These are phyloP conservation scores for Sclerotinia trifoliorum DNA, from an alignment of 2,329 filamentous ascomycete genomes.

Conservation along the genomic window DNA sequence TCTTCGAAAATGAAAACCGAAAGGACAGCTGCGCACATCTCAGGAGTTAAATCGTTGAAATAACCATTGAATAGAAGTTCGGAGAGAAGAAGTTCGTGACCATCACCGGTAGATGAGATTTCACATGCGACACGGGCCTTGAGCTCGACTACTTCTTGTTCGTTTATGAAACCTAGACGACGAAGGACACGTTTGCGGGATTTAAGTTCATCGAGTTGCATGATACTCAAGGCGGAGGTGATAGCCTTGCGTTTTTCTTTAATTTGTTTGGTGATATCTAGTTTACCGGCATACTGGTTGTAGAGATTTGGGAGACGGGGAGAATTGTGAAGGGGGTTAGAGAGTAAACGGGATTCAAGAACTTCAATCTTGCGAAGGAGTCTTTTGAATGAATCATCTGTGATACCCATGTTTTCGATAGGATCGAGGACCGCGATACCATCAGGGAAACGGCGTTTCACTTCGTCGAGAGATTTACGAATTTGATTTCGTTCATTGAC, in stretches of 20 bases:
- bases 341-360: slow-evolving; percentile 81
- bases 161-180: slow-evolving; percentile 92
- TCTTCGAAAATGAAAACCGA: slow-evolving; percentile 98
- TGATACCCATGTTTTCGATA: slow-evolving; percentile 94
- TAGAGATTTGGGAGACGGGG: slow-evolving; percentile 81
- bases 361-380: slow-evolving; percentile 95
- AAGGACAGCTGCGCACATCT: slow-evolving; percentile 80
- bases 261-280: slow-evolving; percentile 72
- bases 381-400: slow-evolving; percentile 89
- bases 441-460: slow-evolving; percentile 85
- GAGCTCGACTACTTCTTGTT: slow-evolving; percentile 90
- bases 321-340: slow-evolving; percentile 89
- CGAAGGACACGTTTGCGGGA: slow-evolving; percentile 92
- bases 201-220: slow-evolving; percentile 94
- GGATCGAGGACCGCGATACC: slow-evolving; percentile 87
- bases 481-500: slow-evolving; percentile 67
- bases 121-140: slow-evolving; percentile 98
- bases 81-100: slow-evolving; percentile 88
- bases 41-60: slow-evolving; percentile 92
- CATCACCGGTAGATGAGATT: slow-evolving; percentile 78
- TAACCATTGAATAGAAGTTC: slow-evolving; percentile 96
- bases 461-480: slow-evolving; percentile 69
- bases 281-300: slow-evolving; percentile 81
- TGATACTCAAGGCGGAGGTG: slow-evolving; percentile 76
- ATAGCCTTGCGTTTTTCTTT: slow-evolving; percentile 89